Percentiles rank a stretch among this genome's conserved stretches.
Conservation (phyloP, 139 green algal species). For the Chlamydomonas schloesseri region DNA sequence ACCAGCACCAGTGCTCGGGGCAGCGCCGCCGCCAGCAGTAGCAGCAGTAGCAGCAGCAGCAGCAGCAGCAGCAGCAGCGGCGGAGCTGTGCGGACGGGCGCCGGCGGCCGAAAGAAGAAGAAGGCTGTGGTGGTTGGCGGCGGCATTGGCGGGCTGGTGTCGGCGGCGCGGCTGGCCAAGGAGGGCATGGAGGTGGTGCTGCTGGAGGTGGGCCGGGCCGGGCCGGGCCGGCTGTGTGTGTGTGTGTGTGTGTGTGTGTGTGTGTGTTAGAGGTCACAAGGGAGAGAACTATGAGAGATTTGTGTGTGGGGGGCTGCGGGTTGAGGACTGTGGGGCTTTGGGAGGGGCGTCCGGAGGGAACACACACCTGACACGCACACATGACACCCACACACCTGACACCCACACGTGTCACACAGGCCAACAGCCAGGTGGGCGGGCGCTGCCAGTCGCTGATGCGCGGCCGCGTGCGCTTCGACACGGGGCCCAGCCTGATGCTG, state of each 20-base stretch:
- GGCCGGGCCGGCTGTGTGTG: too few relatives aligned
- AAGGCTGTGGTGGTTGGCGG: slow-evolving; percentile 73
- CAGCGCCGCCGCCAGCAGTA: background rate
- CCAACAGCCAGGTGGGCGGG: slow-evolving; percentile 59
- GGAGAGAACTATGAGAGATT: too few relatives aligned
- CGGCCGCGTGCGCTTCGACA: slow-evolving; percentile 80
- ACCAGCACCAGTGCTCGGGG: too few relatives aligned
- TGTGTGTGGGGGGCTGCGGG: too few relatives aligned
- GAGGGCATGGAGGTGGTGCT: slow-evolving; percentile 57
- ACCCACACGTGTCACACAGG: too few relatives aligned
- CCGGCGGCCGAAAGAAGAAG: background rate
- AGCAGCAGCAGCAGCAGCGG: background rate
- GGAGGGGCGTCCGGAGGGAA: too few relatives aligned
- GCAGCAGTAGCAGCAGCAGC: background rate
- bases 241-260: too few relatives aligned
- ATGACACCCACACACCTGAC: too few relatives aligned
- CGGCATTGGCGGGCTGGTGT: slow-evolving; percentile 73
- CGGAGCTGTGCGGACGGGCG: background rate
- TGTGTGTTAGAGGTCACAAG: too few relatives aligned
- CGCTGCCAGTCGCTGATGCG: slow-evolving; percentile 58
- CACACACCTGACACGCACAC: too few relatives aligned
- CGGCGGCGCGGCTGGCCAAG: slow-evolving; percentile 64
- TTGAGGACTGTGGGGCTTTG: too few relatives aligned
- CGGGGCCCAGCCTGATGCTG: slow-evolving; percentile 83
- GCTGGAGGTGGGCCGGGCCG: slow-evolving; percentile 13